Conservation (phyloP, 352 stramenopile species). For the Albugo laibachii region DNA sequence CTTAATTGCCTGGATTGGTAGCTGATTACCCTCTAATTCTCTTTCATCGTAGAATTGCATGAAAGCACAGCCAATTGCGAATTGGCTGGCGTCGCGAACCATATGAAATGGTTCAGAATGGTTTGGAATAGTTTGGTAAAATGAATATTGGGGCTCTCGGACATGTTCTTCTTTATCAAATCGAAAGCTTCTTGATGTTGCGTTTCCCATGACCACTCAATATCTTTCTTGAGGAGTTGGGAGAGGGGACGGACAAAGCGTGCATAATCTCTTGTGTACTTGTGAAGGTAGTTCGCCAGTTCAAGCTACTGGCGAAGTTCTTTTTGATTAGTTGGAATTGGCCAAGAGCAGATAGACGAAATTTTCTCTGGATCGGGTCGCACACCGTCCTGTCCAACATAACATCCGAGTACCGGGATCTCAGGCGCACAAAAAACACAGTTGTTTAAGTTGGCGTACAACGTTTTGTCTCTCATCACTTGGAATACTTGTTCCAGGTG, state of each 20-base stretch:
- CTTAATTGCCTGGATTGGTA: constrained; percentile 2
- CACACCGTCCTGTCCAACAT: constrained; percentile 5
- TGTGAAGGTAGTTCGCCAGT: neutral
- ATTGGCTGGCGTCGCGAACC: constrained; percentile 1
- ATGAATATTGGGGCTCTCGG: neutral
- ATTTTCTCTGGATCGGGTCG: constrained; percentile 8
- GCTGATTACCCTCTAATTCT: neutral
- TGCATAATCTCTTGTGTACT: neutral
- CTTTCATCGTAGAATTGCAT: neutral
- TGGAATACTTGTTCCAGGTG: too few species aligned
- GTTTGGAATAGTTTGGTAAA: neutral
- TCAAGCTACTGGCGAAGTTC: constrained; percentile 1
- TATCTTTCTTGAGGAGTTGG: neutral
- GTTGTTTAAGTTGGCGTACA: constrained; percentile 14
- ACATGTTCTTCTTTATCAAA: neutral
- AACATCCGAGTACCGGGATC: constrained; percentile 15
- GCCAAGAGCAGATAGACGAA: constrained; percentile 3
- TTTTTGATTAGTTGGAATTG: constrained; percentile 3
- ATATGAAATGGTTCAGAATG: too few species aligned
- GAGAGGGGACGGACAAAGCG: neutral
- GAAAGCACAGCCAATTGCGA: constrained; percentile 1
- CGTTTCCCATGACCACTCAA: neutral
- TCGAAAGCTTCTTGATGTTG: neutral
- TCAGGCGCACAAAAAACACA: constrained; percentile 9
- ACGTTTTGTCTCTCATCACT: constrained; percentile 3